Evolutionary conservation across 2,329 filamentous ascomycete genomes (phyloP).

Genomic region (Scorias spongiosa): DNA sequence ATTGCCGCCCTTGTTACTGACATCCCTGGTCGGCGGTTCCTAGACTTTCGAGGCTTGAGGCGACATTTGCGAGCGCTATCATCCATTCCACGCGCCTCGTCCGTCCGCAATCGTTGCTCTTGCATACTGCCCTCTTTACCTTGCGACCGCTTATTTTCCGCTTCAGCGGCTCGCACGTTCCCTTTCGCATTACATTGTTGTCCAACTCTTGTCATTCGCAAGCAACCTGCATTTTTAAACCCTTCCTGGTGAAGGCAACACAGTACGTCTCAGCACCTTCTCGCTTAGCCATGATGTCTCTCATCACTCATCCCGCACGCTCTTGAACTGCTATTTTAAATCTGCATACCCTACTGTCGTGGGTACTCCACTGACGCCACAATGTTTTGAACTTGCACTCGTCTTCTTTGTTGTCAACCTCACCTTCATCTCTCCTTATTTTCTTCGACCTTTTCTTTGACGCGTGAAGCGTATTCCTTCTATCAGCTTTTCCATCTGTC

Average conservation of each 20-base stretch:
- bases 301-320: too few relatives aligned
- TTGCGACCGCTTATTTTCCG: too few relatives aligned
- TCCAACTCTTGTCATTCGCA: slow-evolving; percentile 3
- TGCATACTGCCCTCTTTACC: too few relatives aligned
- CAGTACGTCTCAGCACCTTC: slow-evolving; percentile 14
- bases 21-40: too few relatives aligned
- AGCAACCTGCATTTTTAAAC: slow-evolving; percentile 20
- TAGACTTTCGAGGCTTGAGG: too few relatives aligned
- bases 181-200: not conserved
- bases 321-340: not conserved
- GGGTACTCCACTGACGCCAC: slow-evolving; percentile 1
- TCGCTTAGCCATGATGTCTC: slow-evolving; percentile 9
- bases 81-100: too few relatives aligned
- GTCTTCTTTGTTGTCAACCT: not conserved
- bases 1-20: not conserved
- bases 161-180: slow-evolving; percentile 1
- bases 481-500: not conserved
- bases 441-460: too few relatives aligned
- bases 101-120: too few relatives aligned
- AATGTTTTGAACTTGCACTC: slow-evolving; percentile 9
- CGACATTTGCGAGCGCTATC: too few relatives aligned
- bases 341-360: slow-evolving; percentile 14
- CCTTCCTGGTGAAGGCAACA: slow-evolving; percentile 18
- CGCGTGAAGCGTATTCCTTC: not conserved
- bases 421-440: too few relatives aligned